phyloP scores from a whole-genome alignment of 768 basidiomycete species.

The Pleurotus tuoliensis region DNA sequence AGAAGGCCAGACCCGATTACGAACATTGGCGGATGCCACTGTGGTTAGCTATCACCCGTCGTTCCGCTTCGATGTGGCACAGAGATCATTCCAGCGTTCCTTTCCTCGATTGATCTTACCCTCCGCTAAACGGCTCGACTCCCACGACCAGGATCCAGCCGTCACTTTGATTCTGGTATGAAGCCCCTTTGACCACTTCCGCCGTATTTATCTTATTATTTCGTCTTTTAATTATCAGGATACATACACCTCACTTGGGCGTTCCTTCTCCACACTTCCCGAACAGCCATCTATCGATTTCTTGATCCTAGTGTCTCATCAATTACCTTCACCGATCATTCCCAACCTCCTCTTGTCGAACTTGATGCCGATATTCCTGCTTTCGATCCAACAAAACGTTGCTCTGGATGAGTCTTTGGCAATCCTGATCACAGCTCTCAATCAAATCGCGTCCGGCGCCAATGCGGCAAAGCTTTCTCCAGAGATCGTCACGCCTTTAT shows the following conservation, averaged over 20 bases:
- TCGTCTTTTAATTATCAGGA: constrained; percentile 19
- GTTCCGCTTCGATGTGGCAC: constrained; percentile 41
- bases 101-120: constrained; percentile 42
- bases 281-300: constrained; percentile 25
- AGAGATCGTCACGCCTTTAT: constrained; percentile 46
- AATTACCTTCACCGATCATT: constrained; percentile 9
- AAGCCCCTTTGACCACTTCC: constrained; percentile 6
- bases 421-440: constrained; percentile 40
- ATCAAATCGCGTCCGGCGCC: constrained; percentile 16
- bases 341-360: constrained; percentile 21
- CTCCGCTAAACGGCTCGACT: constrained; percentile 26
- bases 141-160: constrained; percentile 36
- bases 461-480: constrained; percentile 27
- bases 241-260: constrained; percentile 32
- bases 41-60: constrained; percentile 30
- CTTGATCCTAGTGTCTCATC: constrained; percentile 36
- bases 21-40: constrained; percentile 30
- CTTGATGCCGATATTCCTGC: constrained; percentile 39
- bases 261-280: constrained; percentile 11
- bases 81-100: constrained; percentile 38
- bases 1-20: constrained; percentile 20
- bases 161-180: constrained; percentile 38
- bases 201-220: background rate
- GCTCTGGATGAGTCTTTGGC: constrained; percentile 60
- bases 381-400: constrained; percentile 49